Conservation (phyloP, 768 basidiomycete species). For the Asterophora lycoperdoides region DNA sequence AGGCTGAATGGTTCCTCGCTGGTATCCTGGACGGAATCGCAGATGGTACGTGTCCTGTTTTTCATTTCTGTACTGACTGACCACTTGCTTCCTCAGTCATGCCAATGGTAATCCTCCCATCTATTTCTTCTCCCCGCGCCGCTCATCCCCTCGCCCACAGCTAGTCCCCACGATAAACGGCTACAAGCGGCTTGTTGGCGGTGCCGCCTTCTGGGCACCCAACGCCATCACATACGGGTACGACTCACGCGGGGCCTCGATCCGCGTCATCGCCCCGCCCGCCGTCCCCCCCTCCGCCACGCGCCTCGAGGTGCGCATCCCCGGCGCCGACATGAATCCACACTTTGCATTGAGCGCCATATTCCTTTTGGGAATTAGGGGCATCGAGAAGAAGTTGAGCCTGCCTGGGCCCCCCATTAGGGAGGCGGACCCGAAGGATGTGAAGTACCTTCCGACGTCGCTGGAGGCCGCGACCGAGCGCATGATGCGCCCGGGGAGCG, state of each 20-base stretch:
- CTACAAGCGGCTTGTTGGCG: conserved; percentile 93
- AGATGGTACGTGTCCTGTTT: conserved; percentile 55
- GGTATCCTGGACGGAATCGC: conserved; percentile 86
- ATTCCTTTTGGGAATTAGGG: conserved; percentile 81
- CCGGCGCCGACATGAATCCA: conserved; percentile 96
- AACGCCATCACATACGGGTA: conserved; percentile 93
- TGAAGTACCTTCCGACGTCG: conserved; percentile 73
- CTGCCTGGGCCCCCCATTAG: conserved; percentile 71
- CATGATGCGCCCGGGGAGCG: conserved; percentile 75
- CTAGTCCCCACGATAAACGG: conserved; percentile 91
- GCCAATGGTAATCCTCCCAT: conserved; percentile 59
- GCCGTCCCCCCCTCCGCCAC: conserved; percentile 79
- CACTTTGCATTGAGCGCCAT: conserved; percentile 87
- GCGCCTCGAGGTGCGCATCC: conserved; percentile 88
- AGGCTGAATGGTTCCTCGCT: conserved; percentile 91
- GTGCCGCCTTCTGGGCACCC: conserved; percentile 93
- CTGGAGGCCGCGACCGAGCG: conserved; percentile 73
- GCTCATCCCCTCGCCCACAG: conserved; percentile 28
- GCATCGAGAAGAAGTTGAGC: conserved; percentile 72
- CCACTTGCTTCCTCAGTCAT: conserved; percentile 46
- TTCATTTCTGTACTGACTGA: neutral
- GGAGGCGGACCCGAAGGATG: conserved; percentile 54
- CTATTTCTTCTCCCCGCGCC: neutral
- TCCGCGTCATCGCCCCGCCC: conserved; percentile 91
- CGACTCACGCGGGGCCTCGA: conserved; percentile 88